These are phyloP conservation scores for Fraxinus cuspidata DNA, from an alignment of 257 asterid species.

Conservation along the genomic window DNA sequence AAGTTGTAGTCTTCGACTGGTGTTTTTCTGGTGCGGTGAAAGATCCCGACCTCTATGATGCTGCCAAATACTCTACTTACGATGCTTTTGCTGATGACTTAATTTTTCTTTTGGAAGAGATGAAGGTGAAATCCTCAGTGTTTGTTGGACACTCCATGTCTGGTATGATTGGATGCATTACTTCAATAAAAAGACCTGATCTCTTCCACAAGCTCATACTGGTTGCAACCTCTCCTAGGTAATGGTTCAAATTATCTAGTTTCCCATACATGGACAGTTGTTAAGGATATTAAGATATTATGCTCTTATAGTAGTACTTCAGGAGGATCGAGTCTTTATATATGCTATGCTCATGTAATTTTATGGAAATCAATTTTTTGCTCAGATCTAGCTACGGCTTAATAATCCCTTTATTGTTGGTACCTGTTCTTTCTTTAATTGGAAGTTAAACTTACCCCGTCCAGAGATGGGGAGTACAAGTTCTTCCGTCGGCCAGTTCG, in stretches of 20 bases:
- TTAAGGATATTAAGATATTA: background rate
- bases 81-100: slow-evolving; percentile 78
- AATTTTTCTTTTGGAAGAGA: slow-evolving; percentile 57
- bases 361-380: background rate
- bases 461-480: background rate
- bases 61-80: slow-evolving; percentile 48
- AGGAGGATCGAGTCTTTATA: background rate
- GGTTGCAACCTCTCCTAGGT: slow-evolving; percentile 83
- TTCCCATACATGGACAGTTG: background rate
- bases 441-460: background rate
- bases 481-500: background rate
- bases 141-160: slow-evolving; percentile 96
- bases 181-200: slow-evolving; percentile 70
- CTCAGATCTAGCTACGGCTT: background rate
- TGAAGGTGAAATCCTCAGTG: slow-evolving; percentile 52
- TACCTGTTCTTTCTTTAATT: background rate
- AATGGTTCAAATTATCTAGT: background rate
- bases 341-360: background rate
- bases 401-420: background rate
- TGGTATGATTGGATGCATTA: slow-evolving; percentile 83
- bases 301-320: background rate
- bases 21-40: slow-evolving; percentile 68
- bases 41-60: slow-evolving; percentile 50
- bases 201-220: slow-evolving; percentile 65
- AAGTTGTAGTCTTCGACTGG: slow-evolving; percentile 74